Conservation (phyloP, 2,329 filamentous ascomycete genomes). For the Sclerotiophoma versabilis region DNA sequence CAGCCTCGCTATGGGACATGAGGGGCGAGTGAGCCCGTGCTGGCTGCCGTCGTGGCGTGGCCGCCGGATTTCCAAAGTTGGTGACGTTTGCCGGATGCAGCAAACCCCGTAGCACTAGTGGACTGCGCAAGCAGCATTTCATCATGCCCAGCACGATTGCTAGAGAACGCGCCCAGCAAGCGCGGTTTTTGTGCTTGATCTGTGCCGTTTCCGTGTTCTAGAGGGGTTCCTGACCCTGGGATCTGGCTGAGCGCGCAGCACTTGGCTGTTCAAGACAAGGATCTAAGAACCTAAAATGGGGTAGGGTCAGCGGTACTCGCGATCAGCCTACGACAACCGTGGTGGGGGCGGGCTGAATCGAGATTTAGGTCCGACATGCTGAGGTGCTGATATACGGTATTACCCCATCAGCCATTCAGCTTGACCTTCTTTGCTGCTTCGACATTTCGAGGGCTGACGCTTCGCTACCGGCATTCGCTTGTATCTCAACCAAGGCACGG, state of each 20-base stretch:
- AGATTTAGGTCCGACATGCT: background rate
- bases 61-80: background rate
- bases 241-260: conserved; percentile 6
- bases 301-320: background rate
- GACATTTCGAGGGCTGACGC: conserved; percentile 2
- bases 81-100: conserved; percentile 10
- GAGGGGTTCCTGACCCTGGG: background rate
- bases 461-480: conserved; percentile 6
- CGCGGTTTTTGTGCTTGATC: conserved; percentile 1
- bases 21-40: conserved; percentile 9
- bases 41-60: conserved; percentile 12
- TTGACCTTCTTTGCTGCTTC: background rate
- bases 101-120: background rate
- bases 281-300: background rate
- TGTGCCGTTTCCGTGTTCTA: background rate
- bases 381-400: conserved; percentile 13
- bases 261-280: conserved; percentile 14
- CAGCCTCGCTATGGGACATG: background rate
- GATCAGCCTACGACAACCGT: conserved; percentile 5
- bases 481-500: conserved; percentile 7
- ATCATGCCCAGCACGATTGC: conserved; percentile 5
- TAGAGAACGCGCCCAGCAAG: background rate
- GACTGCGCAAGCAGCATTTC: background rate
- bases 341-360: conserved; percentile 12
- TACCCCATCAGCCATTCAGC: conserved; percentile 5